These are phyloP conservation scores for Solanum chilense DNA, from an alignment of 257 asterid species.

Conservation along the genomic window DNA sequence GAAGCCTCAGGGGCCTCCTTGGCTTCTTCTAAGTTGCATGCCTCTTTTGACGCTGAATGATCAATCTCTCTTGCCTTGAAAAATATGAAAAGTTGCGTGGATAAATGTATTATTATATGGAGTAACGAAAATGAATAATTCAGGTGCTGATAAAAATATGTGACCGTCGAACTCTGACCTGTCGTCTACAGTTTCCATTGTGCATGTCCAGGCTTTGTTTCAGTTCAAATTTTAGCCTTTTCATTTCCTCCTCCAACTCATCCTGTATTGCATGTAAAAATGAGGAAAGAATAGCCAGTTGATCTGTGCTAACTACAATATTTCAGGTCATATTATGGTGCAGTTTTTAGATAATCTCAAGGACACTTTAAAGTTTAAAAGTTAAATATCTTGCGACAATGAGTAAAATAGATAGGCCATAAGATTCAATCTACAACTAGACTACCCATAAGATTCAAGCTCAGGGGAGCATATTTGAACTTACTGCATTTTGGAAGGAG, in stretches of 20 bases:
- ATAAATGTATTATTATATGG: background rate
- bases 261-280: slow-evolving; percentile 14
- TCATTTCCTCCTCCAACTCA: slow-evolving; percentile 62
- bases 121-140: background rate
- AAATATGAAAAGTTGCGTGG: background rate
- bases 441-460: background rate
- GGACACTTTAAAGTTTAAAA: background rate
- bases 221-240: slow-evolving; percentile 52
- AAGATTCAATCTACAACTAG: background rate
- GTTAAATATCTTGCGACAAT: background rate
- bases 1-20: slow-evolving; percentile 35
- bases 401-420: background rate
- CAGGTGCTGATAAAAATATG: background rate
- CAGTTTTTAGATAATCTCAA: background rate
- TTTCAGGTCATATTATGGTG: background rate
- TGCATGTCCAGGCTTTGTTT: slow-evolving; percentile 48
- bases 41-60: slow-evolving; percentile 32
- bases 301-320: background rate
- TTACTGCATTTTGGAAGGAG: slow-evolving; percentile 15
- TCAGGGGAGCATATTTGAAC: background rate
- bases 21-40: slow-evolving; percentile 29
- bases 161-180: background rate
- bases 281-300: background rate
- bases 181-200: slow-evolving; percentile 44
- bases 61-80: slow-evolving; percentile 34